Evolutionary conservation across 1,284 basidiomycete species (phyloP), one percentile per base, ranked within the genome.

Genomic region (Irpex lacteus): DNA sequence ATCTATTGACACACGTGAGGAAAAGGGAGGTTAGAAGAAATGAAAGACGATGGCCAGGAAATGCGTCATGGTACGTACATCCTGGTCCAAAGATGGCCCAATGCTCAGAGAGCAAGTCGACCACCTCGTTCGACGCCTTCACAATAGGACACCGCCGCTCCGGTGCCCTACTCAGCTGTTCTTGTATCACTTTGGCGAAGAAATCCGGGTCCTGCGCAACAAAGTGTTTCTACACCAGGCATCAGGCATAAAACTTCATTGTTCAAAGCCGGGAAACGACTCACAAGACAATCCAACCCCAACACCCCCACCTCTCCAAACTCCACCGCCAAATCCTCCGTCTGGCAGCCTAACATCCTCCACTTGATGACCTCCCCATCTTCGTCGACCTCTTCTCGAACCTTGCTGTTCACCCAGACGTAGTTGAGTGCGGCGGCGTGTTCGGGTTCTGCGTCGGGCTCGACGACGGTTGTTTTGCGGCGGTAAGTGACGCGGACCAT

Each of bases 91-190:
- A 93, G 66, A 92, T 91, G 21, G 84, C 85, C 92, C 92, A 95
- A 73, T 96, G 88, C 64, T 95, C 92, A n/a, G 91, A 90, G 36
- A 96, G 80, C 47, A 96, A 81, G 72, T 95, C 94, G 19, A 95
- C 92, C 15, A 96, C 87, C 71, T 95, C 91, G 66, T 93, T 92
- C 0, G 94, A 96, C 6, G 92, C 94, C 71, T 85, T 88, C 2
- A 91, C 92, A 66, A 98, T 85, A 0, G 94, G 94, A 78, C 96
- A 98, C 60, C 94, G 85, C 63, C 92, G 83, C 69, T 91, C 88
- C 38, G 80, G 79, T 4, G 92, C 86, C 53, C 93, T 85, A 66
- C 92, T 92, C 19, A 93, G 80, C 75, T 97, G 95, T 74, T 97
- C 95, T 40, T 92, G 81, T 40, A 96, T 85, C 26, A 94, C 82